Conservation (phyloP, 495 filamentous ascomycete species). For the Melanomma pulvis-pyrius region DNA sequence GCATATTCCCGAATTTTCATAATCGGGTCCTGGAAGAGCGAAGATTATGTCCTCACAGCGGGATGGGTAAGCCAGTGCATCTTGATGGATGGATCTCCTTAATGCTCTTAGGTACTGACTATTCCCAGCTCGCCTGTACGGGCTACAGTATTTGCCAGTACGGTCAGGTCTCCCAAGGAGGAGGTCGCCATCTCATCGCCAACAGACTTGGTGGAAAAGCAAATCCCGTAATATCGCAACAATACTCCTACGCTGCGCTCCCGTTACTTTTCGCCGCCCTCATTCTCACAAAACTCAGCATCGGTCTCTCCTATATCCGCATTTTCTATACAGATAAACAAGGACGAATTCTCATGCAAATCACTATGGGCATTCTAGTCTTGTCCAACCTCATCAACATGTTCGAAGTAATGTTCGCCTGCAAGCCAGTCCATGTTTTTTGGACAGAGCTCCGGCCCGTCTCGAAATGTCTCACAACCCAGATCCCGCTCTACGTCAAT, state of each 20-base stretch:
- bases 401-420: neutral
- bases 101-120: neutral
- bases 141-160: conserved; percentile 8
- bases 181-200: conserved; percentile 7
- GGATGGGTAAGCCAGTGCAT: conserved; percentile 3
- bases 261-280: conserved; percentile 2
- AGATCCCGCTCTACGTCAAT: neutral
- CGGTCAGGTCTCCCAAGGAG: neutral
- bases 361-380: neutral
- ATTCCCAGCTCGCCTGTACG: neutral
- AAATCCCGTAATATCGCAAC: conserved; percentile 1
- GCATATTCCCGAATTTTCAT: conserved; percentile 14
- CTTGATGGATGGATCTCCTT: neutral
- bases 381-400: conserved; percentile 5
- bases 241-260: conserved; percentile 10
- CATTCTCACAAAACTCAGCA: conserved; percentile 4
- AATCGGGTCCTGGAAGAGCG: neutral
- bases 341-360: conserved; percentile 1
- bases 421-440: conserved; percentile 13
- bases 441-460: conserved; percentile 14
- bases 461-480: neutral
- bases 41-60: conserved; percentile 1
- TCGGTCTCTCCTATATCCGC: conserved; percentile 15
- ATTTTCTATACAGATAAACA: conserved; percentile 12
- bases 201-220: neutral